phyloP scores from a whole-genome alignment of 1,284 basidiomycete species.

The Cryptococcus depauperatus region DNA sequence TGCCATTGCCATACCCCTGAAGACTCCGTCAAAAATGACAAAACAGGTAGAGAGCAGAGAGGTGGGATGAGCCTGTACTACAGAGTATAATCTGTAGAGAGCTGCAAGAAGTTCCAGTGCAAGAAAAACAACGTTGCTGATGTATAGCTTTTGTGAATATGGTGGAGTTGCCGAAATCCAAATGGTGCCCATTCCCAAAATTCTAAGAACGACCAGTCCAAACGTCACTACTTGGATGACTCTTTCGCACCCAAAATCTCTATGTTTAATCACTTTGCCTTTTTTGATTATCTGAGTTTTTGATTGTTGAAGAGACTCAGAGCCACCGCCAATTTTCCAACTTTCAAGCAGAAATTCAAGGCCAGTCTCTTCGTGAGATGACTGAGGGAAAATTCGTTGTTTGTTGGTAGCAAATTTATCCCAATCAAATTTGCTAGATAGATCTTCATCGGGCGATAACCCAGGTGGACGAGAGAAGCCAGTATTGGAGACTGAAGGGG shows the following conservation, averaged over 20 bases:
- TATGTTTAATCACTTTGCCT: too few species aligned
- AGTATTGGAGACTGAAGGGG: conserved; percentile 8
- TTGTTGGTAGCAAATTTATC: conserved; percentile 31
- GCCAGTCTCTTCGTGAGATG: conserved; percentile 33
- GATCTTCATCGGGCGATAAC: conserved; percentile 6
- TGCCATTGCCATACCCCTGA: neutral
- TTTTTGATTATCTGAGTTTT: too few species aligned
- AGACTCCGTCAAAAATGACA: neutral
- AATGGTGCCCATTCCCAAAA: too few species aligned
- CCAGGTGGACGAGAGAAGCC: conserved; percentile 6
- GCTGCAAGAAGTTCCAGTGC: too few species aligned
- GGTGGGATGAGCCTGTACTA: neutral
- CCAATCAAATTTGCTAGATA: conserved; percentile 21
- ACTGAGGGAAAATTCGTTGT: conserved; percentile 38
- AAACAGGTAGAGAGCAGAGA: neutral
- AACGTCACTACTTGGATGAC: too few species aligned
- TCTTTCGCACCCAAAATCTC: too few species aligned
- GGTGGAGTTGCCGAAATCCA: too few species aligned
- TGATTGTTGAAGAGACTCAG: too few species aligned
- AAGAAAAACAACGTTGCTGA: too few species aligned
- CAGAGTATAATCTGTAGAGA: too few species aligned
- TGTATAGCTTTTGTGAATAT: too few species aligned
- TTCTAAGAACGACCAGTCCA: too few species aligned
- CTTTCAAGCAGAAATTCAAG: conserved; percentile 33
- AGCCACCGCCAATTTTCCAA: conserved; percentile 30